Base-by-base conservation (phyloP, 169 alveolate species). In the Plasmodium billcollinsi region DNA sequence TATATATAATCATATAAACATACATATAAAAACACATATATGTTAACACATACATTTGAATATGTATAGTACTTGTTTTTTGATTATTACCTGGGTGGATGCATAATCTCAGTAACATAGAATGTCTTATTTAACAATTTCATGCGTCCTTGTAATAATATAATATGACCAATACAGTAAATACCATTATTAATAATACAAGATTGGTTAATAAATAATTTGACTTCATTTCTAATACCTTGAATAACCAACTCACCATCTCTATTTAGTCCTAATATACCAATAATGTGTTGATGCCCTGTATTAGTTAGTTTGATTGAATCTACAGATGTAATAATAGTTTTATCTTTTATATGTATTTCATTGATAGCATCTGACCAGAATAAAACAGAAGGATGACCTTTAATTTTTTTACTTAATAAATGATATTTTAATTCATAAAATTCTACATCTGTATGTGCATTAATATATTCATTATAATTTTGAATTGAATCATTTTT, bases 221-320 rank as follows among this genome's bases (percentile, higher is more conserved):
- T 85, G 6, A 93, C 24, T 58, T 93, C 93, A 45, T 78, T 91
- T 21, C 93, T 39, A n/a, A 86, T 63, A 29, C 96, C 96, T 63
- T 93, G 94, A 20, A 93, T 58, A n/a, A 90, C 93, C 12, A 93
- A 73, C 15, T 91, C 96, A 0, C 96, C 96, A 29, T 93, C 90
- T 65, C 92, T 91, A 66, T 92, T 78, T 9, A 88, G 50, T 8
- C 94, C 94, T 12, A 93, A n/a, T 45, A 74, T 88, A 14, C 96
- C 96, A 45, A 93, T 83, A 49, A 93, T 59, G 39, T 83, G 73
- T 49, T 93, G 96, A 18, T 88, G 94, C 11, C 72, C 94, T 8
- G 88, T 86, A 73, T 80, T 71, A 54, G 88, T 88, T 43, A 88
- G 49, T 67, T 94, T 88, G 11, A 88, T 88, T n/a, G 96, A 90